phyloP scores from a whole-genome alignment of 1,284 basidiomycete genomes.

The Sanguinoderma infundibulare region DNA sequence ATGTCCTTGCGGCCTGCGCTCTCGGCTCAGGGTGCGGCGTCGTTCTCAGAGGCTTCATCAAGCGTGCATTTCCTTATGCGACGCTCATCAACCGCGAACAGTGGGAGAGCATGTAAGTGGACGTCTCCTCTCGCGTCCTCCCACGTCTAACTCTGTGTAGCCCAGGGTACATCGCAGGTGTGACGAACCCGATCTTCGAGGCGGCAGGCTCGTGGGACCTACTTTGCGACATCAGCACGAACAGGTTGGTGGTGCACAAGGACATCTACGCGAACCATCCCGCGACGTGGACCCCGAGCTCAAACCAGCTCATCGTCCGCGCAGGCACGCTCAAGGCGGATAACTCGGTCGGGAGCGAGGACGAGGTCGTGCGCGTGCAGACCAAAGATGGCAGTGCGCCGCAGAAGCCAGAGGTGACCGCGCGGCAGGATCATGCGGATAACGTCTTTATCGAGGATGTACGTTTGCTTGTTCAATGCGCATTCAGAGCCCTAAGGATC shows the following conservation, averaged over 20 bases:
- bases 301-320: conserved; percentile 51
- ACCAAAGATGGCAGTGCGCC: conserved; percentile 37
- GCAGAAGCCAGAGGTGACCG: conserved; percentile 52
- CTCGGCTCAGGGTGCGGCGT: conserved; percentile 89
- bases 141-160: conserved; percentile 40
- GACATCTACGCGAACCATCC: conserved; percentile 74
- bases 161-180: conserved; percentile 92
- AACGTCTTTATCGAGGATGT: conserved; percentile 93
- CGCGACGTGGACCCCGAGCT: conserved; percentile 44
- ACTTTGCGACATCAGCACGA: conserved; percentile 87
- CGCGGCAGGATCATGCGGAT: conserved; percentile 73
- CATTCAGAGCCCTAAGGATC: too few species aligned
- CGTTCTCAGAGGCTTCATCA: conserved; percentile 83
- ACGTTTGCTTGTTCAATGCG: too few species aligned
- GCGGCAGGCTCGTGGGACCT: conserved; percentile 90
- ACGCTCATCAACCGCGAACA: conserved; percentile 89
- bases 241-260: conserved; percentile 85
- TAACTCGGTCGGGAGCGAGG: conserved; percentile 60
- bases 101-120: conserved; percentile 82
- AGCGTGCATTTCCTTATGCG: conserved; percentile 92
- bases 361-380: conserved; percentile 55
- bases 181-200: conserved; percentile 96
- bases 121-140: not conserved
- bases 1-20: conserved; percentile 93
- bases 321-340: conserved; percentile 68